These are phyloP conservation scores for Erysimum pusillum DNA, from an alignment of 441 rosid genomes.

Conservation along the genomic window DNA sequence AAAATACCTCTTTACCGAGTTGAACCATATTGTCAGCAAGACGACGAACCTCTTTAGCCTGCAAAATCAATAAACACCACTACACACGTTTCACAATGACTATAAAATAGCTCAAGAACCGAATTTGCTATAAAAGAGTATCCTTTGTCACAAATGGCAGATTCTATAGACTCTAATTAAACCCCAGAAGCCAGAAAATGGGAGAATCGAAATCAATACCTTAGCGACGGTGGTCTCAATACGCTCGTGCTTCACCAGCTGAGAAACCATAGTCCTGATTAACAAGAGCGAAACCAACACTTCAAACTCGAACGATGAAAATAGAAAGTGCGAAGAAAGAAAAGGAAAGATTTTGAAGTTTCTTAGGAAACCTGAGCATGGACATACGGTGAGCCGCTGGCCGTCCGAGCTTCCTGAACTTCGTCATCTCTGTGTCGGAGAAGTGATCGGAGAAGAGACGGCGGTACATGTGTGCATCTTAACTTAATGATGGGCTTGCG, in stretches of 20 bases:
- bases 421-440: conserved; percentile 62
- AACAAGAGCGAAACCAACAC: conserved; percentile 18
- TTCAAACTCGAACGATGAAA: not conserved
- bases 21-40: conserved; percentile 95
- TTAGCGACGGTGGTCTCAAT: conserved; percentile 90
- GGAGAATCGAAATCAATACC: conserved; percentile 53
- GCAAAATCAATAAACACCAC: not conserved
- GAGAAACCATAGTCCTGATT: conserved; percentile 85
- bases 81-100: not conserved
- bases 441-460: conserved; percentile 6
- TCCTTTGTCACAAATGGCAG: conserved; percentile 5
- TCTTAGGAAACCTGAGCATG: conserved; percentile 69
- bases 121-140: not conserved
- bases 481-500: conserved; percentile 15
- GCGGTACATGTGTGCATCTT: not conserved
- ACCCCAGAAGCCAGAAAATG: conserved; percentile 38
- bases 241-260: conserved; percentile 86
- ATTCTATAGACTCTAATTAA: conserved; percentile 43
- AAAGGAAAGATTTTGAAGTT: not conserved
- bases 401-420: conserved; percentile 78
- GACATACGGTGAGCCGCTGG: conserved; percentile 80
- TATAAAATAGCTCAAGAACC: not conserved
- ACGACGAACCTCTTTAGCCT: conserved; percentile 89
- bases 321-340: not conserved
- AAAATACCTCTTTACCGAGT: conserved; percentile 78